Evolutionary conservation across 78 protist species (phyloP), one percentile per base, ranked within the genome.

Genomic region (Dictyostelium intermedium): DNA sequence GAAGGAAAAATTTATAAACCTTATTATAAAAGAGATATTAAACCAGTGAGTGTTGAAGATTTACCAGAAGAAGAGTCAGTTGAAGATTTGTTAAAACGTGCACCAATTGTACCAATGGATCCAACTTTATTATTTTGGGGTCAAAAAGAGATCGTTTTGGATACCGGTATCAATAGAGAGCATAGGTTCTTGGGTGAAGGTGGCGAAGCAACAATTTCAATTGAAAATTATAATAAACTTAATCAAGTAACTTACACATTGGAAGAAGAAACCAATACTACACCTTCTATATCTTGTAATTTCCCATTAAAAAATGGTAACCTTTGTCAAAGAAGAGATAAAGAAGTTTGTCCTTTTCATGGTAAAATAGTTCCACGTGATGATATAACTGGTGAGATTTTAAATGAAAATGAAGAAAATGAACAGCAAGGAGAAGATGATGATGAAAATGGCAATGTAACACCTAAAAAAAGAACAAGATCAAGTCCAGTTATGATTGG

Each of bases 61-160:
- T 30, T 89, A 89, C 87, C 85, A 32, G 94, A 89, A n/a, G 85
- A 78, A 32, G 94, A 89, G n/a, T 30, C 83, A 3, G 37, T 89
- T 47, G 85, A 78, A n/a, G 94, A 89, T 23, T 34, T 89, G 25
- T 69, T 66, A 18, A 41, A 56, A 56, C 47, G 94, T 43, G 94
- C 94, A 47, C 94, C 94, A 20, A 39, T 80, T 11, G 94, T 89
- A 13, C 82, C 47, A 50, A 11, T 61, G 47, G 50, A 89, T 70
- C 83, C 94, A 34, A n/a, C 87, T 2, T 45, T 89, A 25, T 35
- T 74, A 41, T 83, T 79, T 80, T 89, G 94, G 94, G 94, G 94
- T 45, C 56, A 89, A 47, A 89, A 78, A 81, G 82, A 78, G 39
- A 50, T 89, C 16, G 37, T n/a, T 1, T 27, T 89, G 10, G 81